Base-by-base conservation (phyloP, 768 basidiomycete species). In the Suillus ampliporus region DNA sequence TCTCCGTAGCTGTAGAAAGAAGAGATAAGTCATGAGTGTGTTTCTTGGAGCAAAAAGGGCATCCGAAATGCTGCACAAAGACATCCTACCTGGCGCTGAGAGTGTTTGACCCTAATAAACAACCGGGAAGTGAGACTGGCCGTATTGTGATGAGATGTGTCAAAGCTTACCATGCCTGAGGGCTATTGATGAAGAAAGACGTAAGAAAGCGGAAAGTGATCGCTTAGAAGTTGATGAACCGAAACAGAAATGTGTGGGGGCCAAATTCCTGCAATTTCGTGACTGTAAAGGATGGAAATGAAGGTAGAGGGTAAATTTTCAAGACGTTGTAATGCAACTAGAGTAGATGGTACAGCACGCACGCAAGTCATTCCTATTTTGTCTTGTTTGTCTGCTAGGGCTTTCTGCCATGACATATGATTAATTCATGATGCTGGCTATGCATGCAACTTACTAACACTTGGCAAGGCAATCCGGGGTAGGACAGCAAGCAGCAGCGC, bases 101-200 rank as follows among this genome's bases (percentile, higher is more conserved):
- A 95, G 87, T 5, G 90, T 94, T 87, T 95, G 93, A 75, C 93
- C 93, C 93, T 93, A 61, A 71, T 58, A 51, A 61, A 63, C 46
- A 40, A 4, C 14, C 35, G 10, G 34, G 54, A 37, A 8, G 51
- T 69, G 59, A 66, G 54, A 57, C 43, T 41, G 47, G 47, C 48
- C n/a, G 17, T 37, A 63, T 41, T 58, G 50, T 54, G 51, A 61
- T 43, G 28, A n/a, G 13, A 64, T 37, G 47, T 37, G 57, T 47
- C 41, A 21, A 13, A 19, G 35, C 74, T 63, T 47, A 74, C 74
- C 74, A 75, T 75, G 71, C 51, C 56, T 72, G 31, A 31, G 31
- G 4, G 65, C 37, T 67, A 74, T 61, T 61, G 54, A 63, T 61
- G 48, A 54, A 61, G 62, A 61, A 59, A 69, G 72, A 74, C 69